Evolutionary conservation across 2,329 filamentous ascomycete species (phyloP), one percentile per base, ranked within the genome.

Genomic region (Lecanosticta acicola): DNA sequence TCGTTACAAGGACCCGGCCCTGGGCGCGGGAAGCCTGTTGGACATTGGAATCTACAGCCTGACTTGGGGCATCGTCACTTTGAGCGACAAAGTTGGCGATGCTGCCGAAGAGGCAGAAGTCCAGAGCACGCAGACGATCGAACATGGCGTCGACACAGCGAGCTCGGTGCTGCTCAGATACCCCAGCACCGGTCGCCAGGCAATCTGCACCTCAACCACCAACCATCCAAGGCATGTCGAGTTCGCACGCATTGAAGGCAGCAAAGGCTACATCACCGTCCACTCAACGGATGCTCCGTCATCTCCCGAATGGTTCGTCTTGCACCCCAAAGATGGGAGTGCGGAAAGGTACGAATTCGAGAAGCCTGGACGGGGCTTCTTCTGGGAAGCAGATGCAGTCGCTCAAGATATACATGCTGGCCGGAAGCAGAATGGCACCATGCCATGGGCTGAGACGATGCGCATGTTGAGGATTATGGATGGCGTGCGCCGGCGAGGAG

Each of bases 401-500:
- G 72, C 72, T 0, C 38, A 64, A 3, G 68, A 72, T 48, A 62
- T 74, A 33, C 60, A 62, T 1, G 63, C 64, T 3, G 68, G 67
- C 0, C 64, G 55, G 39, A 60, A 56, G 4, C 59, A 74, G 51
- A 73, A 65, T 42, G 56, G 56, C 0, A 59, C 67, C 2, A 71
- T 76, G 67, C 71, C 72, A 0, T 73, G 68, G 68, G 55, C 61
- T 0, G 72, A 75, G 58, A 75, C 72, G 0, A 44, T 76, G 9
- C 62, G 68, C 0, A 64, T 75, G 0, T 61, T 76, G 64, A 66
- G 68, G 44, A 63, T 75, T 14, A 64, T 76, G 67, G 74, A 77
- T 48, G 68, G 73, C 46, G 64, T 73, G 7, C 58, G 73, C 32
- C 55, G 55, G n/a, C 58, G 66, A 39, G 62, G 64, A 10, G 62